A percentile compares a stretch with the other conserved stretches of the same genome.
These are phyloP conservation scores for Sutorius eximius DNA, from an alignment of 1,284 basidiomycete species.

Conservation along the genomic window DNA sequence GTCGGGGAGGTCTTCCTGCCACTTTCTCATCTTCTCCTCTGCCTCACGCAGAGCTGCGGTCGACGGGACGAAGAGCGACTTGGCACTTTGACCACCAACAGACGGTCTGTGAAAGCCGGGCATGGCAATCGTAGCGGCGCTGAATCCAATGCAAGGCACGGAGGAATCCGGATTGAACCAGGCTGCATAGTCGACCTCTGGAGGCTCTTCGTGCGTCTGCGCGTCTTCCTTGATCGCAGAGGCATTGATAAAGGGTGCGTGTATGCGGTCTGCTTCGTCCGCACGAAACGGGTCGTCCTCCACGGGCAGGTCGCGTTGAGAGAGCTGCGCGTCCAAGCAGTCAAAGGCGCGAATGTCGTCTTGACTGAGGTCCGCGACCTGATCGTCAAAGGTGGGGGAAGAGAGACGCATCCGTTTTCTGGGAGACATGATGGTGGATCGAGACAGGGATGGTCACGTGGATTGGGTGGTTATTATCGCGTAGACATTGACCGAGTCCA, in stretches of 20 bases:
- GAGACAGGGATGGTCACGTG: slow-evolving; percentile 9
- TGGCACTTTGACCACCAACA: slow-evolving; percentile 12
- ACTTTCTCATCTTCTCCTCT: slow-evolving; percentile 51
- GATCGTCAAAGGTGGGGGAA: slow-evolving; percentile 67
- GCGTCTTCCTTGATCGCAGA: slow-evolving; percentile 16
- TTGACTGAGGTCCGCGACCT: slow-evolving; percentile 52
- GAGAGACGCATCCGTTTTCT: slow-evolving; percentile 62
- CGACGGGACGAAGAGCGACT: slow-evolving; percentile 50
- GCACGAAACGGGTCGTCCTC: slow-evolving; percentile 46
- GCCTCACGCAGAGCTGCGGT: slow-evolving; percentile 58
- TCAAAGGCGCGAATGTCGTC: slow-evolving; percentile 59
- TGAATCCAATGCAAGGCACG: slow-evolving; percentile 39
- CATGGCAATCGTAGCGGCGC: slow-evolving; percentile 27
- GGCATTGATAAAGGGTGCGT: slow-evolving; percentile 21
- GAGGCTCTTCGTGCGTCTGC: slow-evolving; percentile 46
- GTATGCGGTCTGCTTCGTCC: slow-evolving; percentile 14
- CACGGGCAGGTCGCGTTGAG: slow-evolving; percentile 34
- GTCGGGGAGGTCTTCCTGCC: slow-evolving; percentile 46
- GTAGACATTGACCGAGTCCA: slow-evolving; percentile 26
- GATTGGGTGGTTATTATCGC: background rate
- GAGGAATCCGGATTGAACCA: slow-evolving; percentile 52
- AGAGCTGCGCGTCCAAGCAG: slow-evolving; percentile 47
- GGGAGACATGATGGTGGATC: slow-evolving; percentile 26
- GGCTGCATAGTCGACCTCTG: slow-evolving; percentile 48
- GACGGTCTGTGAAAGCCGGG: slow-evolving; percentile 25